Conservation (phyloP, 2,329 filamentous ascomycete genomes). For the Fusarium begoniae region DNA sequence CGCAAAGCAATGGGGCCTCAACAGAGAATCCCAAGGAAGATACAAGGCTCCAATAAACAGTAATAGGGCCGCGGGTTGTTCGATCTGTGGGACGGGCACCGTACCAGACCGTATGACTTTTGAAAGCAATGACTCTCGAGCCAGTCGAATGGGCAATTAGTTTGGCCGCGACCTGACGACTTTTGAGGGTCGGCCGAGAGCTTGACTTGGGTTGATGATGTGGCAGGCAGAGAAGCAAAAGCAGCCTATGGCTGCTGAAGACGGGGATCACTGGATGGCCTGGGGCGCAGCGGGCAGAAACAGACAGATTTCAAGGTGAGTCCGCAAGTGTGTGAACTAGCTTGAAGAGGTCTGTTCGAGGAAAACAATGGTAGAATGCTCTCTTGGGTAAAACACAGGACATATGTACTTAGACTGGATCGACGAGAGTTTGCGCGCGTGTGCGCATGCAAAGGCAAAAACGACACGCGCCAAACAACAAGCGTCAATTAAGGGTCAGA, state of each 20-base stretch:
- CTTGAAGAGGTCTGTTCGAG: neutral
- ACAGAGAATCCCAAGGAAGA: slow-evolving; percentile 29
- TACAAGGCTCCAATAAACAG: slow-evolving; percentile 17
- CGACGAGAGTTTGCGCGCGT: slow-evolving; percentile 35
- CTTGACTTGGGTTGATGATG: slow-evolving; percentile 32
- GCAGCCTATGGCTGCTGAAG: slow-evolving; percentile 3
- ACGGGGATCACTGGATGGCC: slow-evolving; percentile 29
- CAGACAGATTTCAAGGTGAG: slow-evolving; percentile 23
- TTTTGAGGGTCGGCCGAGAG: slow-evolving; percentile 31
- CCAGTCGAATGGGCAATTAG: slow-evolving; percentile 27
- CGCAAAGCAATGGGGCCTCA: slow-evolving; percentile 25
- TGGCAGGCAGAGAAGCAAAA: slow-evolving; percentile 34
- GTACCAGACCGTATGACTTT: slow-evolving; percentile 44
- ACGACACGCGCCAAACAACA: slow-evolving; percentile 19
- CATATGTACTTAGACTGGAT: neutral
- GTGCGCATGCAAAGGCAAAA: slow-evolving; percentile 36
- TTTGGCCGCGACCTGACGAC: slow-evolving; percentile 40
- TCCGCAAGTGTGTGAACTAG: slow-evolving; percentile 1
- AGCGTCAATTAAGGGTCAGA: slow-evolving; percentile 10
- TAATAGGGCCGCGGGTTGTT: slow-evolving; percentile 27
- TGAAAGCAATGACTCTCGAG: slow-evolving; percentile 34
- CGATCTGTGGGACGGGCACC: slow-evolving; percentile 41
- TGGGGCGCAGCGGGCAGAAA: slow-evolving; percentile 25
- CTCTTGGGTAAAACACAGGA: neutral
- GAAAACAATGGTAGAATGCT: neutral